Conservation (phyloP, 768 basidiomycete genomes). For the Mycena amicta region DNA sequence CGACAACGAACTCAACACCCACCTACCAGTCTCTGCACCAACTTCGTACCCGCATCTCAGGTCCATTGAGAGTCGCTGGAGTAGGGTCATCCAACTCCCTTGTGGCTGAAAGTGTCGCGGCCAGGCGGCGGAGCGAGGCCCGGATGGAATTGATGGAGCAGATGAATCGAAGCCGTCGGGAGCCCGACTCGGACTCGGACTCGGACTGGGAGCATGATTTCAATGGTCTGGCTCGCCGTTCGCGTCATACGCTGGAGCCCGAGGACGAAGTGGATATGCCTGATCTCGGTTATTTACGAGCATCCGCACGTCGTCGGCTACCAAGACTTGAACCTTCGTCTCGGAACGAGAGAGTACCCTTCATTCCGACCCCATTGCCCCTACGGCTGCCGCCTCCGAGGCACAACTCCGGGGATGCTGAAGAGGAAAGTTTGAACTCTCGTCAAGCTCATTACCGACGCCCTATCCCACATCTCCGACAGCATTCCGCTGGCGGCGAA, state of each 20-base stretch:
- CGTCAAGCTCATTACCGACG: slow-evolving; percentile 9
- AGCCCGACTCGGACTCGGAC: slow-evolving; percentile 14
- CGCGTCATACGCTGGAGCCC: background rate
- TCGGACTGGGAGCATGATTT: slow-evolving; percentile 5
- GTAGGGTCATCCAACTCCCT: slow-evolving; percentile 41
- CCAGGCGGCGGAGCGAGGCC: slow-evolving; percentile 41
- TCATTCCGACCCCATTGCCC: background rate
- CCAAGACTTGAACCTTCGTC: background rate
- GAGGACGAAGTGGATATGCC: slow-evolving; percentile 8
- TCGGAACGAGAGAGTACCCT: background rate
- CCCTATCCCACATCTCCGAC: slow-evolving; percentile 11
- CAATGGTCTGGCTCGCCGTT: background rate
- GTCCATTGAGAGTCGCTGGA: slow-evolving; percentile 29
- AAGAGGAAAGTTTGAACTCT: slow-evolving; percentile 4
- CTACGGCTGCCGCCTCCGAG: background rate
- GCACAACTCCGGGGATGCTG: background rate
- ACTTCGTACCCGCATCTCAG: slow-evolving; percentile 18
- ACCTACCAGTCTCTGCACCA: slow-evolving; percentile 15
- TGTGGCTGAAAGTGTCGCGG: slow-evolving; percentile 47
- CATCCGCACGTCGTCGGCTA: background rate
- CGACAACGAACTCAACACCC: slow-evolving; percentile 6
- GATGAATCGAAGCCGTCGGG: slow-evolving; percentile 13
- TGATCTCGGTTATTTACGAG: slow-evolving; percentile 2
- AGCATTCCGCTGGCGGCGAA: slow-evolving; percentile 11
- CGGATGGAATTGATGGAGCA: slow-evolving; percentile 36